Percentiles rank a stretch among this genome's conserved stretches.
These are phyloP conservation scores for Corymbia maculata DNA, from an alignment of 345 rosid genomes.

Conservation along the genomic window DNA sequence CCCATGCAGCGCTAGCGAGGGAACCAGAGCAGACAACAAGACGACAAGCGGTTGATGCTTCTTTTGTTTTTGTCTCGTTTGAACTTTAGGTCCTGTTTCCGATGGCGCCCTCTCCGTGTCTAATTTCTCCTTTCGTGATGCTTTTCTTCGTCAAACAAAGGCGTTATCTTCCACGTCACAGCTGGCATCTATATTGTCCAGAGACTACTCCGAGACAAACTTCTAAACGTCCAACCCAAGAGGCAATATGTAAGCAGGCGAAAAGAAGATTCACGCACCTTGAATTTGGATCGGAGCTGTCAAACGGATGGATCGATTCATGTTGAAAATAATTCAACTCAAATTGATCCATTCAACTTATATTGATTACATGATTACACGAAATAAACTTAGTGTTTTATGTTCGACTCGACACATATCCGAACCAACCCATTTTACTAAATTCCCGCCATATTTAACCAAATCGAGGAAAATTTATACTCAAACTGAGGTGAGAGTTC, in stretches of 20 bases:
- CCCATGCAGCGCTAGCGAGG: background rate
- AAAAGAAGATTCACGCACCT: no score
- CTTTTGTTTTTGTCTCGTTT: background rate
- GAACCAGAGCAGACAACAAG: background rate
- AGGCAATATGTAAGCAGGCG: background rate
- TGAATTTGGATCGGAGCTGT: no score
- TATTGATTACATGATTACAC: background rate
- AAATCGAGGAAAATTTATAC: background rate
- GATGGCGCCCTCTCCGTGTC: background rate
- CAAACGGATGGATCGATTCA: background rate
- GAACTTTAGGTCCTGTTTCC: background rate
- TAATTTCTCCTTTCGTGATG: background rate
- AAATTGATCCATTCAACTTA: background rate
- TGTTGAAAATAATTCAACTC: background rate
- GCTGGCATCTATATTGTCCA: background rate
- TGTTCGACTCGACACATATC: fast-evolving
- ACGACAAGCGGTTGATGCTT: background rate
- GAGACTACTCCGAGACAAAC: background rate
- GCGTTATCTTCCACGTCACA: background rate
- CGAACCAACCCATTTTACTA: background rate
- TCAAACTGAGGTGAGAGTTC: fast-evolving
- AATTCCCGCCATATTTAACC: background rate
- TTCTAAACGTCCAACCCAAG: background rate
- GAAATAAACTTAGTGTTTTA: no score
- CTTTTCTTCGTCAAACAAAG: background rate